Conservation (phyloP, 169 alveolate genomes). For the Eimeria acervulina region DNA sequence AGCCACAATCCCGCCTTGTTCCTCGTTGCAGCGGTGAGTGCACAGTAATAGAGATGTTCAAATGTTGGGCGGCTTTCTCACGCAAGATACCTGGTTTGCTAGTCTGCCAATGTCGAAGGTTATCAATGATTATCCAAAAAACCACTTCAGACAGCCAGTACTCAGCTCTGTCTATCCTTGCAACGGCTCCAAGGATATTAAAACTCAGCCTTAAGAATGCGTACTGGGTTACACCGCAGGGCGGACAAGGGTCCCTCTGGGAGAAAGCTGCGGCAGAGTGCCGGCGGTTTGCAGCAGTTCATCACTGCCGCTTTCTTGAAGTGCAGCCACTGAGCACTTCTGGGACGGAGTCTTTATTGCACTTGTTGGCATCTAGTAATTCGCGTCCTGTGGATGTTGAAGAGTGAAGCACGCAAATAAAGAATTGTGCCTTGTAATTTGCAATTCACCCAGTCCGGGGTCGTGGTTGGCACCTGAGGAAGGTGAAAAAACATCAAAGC, state of each 20-base stretch:
- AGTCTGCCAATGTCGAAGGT: background rate
- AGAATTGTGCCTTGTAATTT: background rate
- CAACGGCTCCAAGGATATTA: background rate
- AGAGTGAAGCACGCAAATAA: background rate
- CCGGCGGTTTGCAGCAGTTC: constrained; percentile 54
- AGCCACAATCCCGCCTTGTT: constrained; percentile 25
- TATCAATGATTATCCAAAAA: background rate
- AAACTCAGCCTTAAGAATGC: background rate
- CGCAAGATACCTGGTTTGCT: background rate
- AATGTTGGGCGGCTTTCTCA: background rate
- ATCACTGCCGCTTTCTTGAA: constrained; percentile 75
- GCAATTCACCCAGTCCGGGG: background rate
- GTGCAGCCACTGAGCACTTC: constrained; percentile 63
- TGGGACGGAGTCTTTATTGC: constrained; percentile 61
- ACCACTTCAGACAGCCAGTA: background rate
- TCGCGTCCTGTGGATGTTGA: background rate
- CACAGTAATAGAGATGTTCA: background rate
- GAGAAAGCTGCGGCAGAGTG: constrained; percentile 68
- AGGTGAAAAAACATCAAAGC: background rate
- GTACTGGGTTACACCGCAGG: background rate
- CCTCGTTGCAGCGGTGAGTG: constrained; percentile 61
- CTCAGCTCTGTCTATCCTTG: background rate
- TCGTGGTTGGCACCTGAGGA: background rate
- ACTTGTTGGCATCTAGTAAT: constrained; percentile 3
- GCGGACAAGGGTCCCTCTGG: constrained; percentile 43